phyloP scores from a whole-genome alignment of 495 filamentous ascomycete species.

The Lineolata rhizophorae region DNA sequence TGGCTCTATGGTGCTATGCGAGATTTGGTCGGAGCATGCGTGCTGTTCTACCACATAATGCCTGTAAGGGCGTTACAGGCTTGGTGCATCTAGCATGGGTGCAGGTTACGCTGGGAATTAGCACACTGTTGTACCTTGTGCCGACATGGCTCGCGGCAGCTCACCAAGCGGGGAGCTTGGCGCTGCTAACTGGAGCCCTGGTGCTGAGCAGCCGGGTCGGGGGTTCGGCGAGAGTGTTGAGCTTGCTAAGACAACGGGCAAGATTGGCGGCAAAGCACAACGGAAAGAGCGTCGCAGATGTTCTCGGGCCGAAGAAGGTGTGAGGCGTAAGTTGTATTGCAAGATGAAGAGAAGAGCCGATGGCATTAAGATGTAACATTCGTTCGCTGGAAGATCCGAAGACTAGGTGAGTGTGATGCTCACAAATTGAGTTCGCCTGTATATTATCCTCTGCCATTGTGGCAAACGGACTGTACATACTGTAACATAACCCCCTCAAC shows the following conservation, averaged over 20 bases:
- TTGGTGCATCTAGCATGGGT: conserved; percentile 61
- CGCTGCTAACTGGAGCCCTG: conserved; percentile 59
- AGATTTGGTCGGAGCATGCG: conserved; percentile 31
- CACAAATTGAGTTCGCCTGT: no score
- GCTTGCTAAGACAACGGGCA: conserved; percentile 18
- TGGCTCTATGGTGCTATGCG: conserved; percentile 56
- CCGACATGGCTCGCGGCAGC: conserved; percentile 71
- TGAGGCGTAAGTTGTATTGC: no score
- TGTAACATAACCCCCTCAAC: no score
- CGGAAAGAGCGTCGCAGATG: no score
- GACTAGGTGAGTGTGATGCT: no score
- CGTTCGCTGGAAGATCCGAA: no score
- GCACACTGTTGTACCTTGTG: conserved; percentile 79
- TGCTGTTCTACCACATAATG: conserved; percentile 38
- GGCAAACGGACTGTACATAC: no score
- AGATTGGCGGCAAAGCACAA: no score
- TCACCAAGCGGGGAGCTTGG: conserved; percentile 81
- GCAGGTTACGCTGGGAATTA: conserved; percentile 72
- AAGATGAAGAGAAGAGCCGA: no score
- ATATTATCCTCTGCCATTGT: no score
- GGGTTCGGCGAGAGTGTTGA: conserved; percentile 27
- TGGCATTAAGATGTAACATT: no score
- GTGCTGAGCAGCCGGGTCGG: conserved; percentile 46
- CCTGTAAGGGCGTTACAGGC: conserved; percentile 49
- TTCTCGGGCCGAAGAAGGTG: no score